A percentile compares a stretch with the other conserved stretches of the same genome.
phyloP scores from a whole-genome alignment of 2,329 filamentous ascomycete species.

The Fusarium sp. region DNA sequence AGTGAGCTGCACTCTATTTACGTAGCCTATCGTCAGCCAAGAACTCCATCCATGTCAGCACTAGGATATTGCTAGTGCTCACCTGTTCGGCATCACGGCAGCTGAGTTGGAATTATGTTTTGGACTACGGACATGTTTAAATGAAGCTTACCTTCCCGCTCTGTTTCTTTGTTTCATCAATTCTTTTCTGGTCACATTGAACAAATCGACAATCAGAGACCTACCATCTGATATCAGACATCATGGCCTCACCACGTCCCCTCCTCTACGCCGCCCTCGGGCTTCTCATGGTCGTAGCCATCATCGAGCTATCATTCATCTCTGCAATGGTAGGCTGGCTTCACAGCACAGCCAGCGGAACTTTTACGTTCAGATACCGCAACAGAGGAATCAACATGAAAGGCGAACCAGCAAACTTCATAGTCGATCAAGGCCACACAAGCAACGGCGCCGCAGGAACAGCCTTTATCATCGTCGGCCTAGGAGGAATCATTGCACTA shows the following conservation, averaged over 20 bases:
- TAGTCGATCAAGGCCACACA: constrained; percentile 46
- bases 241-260: constrained; percentile 8
- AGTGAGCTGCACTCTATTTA: constrained; percentile 4
- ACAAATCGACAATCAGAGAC: no score
- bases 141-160: background rate
- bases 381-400: constrained; percentile 19
- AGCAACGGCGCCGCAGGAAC: constrained; percentile 47
- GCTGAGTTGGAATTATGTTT: background rate
- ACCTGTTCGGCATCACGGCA: constrained; percentile 7
- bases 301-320: constrained; percentile 46
- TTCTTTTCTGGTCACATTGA: background rate
- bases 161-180: background rate
- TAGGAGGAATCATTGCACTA: constrained; percentile 41
- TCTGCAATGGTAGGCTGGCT: constrained; percentile 46
- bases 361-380: constrained; percentile 31
- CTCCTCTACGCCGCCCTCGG: constrained; percentile 40
- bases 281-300: constrained; percentile 44
- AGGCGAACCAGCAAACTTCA: constrained; percentile 41
- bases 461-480: constrained; percentile 44
- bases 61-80: background rate
- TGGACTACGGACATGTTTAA: background rate
- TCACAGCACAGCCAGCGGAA: constrained; percentile 41
- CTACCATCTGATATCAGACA: background rate
- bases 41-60: constrained; percentile 16
- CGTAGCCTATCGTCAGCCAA: constrained; percentile 3